Evolutionary conservation across 208 protist species (phyloP), one percentile per base, ranked within the genome.

Genomic region (Leishmania lainsoni): DNA sequence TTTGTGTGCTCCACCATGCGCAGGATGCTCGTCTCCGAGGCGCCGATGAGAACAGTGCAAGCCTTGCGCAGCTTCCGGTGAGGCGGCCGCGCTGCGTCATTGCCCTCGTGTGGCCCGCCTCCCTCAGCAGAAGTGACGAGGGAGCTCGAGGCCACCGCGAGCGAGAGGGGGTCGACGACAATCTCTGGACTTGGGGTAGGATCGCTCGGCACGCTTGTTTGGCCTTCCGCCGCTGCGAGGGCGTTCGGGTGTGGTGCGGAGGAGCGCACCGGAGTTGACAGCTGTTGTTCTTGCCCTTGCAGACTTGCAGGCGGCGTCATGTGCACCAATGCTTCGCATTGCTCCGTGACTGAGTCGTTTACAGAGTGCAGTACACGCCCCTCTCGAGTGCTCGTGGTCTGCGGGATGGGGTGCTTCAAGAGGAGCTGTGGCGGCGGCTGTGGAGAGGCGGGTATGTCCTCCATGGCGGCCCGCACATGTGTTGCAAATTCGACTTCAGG

Each of bases 381-480:
- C 16, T 16, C 52, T 70, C 26, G 63, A 42, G 63, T 39, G 14
- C 51, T 72, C 26, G 59, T 32, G 20, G 59, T 42, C 29, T 54
- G 51, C 72, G 81, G 72, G 42, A 70, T 75, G 9, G 77, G 49
- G 39, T 69, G 63, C 52, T 85, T 81, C 72, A 81, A 32, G 66
- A 78, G 0, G 54, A 61, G 48, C 76, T 26, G 56, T 42, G 9
- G 56, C 51, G 56, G 42, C 9, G 54, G 49, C 61, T 56, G 49
- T 61, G 63, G 45, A 35, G 76, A 71, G 61, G 58, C 32, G 39
- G 58, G 76, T 16, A 17, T 26, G 76, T 63, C 59, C 48, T 78
- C 75, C 84, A 88, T 88, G 48, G 84, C 84, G 10, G 84, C 84
- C 5, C 66, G 81, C 51, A 88, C 65, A 42, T 82, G 80, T 3